Conservation (phyloP, 345 rosid species). For the Euclidium syriacum region DNA sequence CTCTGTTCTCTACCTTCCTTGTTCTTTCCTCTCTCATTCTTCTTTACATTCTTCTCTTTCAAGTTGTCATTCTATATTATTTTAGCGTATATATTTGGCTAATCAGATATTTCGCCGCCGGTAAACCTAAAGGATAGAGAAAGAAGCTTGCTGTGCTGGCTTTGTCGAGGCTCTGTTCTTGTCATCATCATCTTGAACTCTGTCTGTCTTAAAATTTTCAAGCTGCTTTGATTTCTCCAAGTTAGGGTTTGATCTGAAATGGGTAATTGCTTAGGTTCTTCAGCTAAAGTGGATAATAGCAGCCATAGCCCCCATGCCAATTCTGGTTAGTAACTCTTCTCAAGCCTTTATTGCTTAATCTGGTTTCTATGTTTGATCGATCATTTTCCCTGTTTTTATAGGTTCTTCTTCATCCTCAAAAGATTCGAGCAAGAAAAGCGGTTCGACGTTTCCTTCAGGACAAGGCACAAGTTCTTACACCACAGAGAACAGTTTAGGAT, state of each 20-base stretch:
- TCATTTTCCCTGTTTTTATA: constrained; percentile 29
- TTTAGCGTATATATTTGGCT: too few species aligned
- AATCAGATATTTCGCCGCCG: too few species aligned
- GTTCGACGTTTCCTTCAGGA: constrained; percentile 55
- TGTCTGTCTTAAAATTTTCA: neutral
- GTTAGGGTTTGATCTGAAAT: constrained; percentile 11
- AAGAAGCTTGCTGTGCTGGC: too few species aligned
- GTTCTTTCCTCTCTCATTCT: too few species aligned
- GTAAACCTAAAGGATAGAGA: too few species aligned
- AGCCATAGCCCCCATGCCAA: constrained; percentile 44
- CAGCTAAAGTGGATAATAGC: constrained; percentile 57
- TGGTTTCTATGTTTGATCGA: constrained; percentile 2
- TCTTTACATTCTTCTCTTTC: too few species aligned
- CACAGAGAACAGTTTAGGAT: constrained; percentile 41
- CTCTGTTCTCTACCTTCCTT: too few species aligned
- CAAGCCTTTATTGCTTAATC: neutral
- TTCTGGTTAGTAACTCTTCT: constrained; percentile 42
- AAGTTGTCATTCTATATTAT: too few species aligned
- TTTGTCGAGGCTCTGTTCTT: too few species aligned
- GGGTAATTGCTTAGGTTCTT: constrained; percentile 75
- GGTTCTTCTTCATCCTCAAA: constrained; percentile 64
- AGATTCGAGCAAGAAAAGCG: constrained; percentile 60
- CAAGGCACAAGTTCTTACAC: constrained; percentile 50
- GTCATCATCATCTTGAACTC: too few species aligned
- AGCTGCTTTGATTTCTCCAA: neutral